Base-by-base conservation (phyloP, 1,284 basidiomycete species). In the Cerioporus squamosus region DNA sequence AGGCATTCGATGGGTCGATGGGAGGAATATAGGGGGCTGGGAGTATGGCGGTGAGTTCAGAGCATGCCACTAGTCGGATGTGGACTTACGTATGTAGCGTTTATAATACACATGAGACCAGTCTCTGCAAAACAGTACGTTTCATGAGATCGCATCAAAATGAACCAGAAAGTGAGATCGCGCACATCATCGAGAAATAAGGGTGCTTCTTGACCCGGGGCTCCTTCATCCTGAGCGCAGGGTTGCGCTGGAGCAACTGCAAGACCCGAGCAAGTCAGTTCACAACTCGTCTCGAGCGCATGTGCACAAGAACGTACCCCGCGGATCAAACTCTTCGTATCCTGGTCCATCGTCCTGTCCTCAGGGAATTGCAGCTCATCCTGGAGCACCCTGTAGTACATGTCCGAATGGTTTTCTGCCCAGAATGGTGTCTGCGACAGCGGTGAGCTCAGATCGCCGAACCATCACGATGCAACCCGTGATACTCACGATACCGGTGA, bases 1-100 rank as follows among this genome's bases (percentile, higher is more conserved):
- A 90, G 65, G 95, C 95, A 74, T 97, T 94, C 46, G 86, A 85
- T 7, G 94, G 93, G 72, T 98, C 94, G 69, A 96, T 93, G 18
- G 93, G 90, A 20, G 97, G 95, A 67, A 96, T 94, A 81, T 97
- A 97, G n/a, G 97, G 97, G 69, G 97, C 95, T 93, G 62, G 14
- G 51, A 51, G 56, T 38, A n/a, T 7, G 15, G 8, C 15, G 9
- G 49, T 60, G 33, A 57, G 55, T 45, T 5, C 2, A 17, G 2
- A 33, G 31, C 5, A 70, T 58, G 26, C 46, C 9, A 43, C 14
- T 12, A 29, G 14, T 23, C 26, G 6, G 17, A 44, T 26, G 51
- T 40, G 48, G 20, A 67, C 68, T 42, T 73, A 92, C 89, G 90
- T 79, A 95, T 95, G 79, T 96, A 96, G 61, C 94, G 91, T 77